Evolutionary conservation across 2,329 filamentous ascomycete genomes (phyloP).

Genomic region (Thermomyces lanuginosus): DNA sequence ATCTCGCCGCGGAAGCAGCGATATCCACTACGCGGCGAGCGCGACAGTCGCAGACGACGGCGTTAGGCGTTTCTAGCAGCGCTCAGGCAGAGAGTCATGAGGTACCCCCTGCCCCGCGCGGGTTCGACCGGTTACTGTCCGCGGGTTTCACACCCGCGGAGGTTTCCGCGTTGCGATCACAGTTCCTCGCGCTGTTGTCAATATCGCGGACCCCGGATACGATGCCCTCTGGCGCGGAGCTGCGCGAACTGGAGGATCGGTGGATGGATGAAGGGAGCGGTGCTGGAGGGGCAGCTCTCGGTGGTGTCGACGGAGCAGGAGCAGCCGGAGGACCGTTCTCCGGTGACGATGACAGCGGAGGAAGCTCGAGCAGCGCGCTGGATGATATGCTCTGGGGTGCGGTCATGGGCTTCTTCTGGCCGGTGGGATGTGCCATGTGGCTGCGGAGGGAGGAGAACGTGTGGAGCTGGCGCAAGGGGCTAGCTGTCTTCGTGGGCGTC

Average conservation of each 20-base stretch:
- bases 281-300: constrained; percentile 29
- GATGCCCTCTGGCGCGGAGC: constrained; percentile 61
- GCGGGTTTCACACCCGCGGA: constrained; percentile 72
- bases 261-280: constrained; percentile 60
- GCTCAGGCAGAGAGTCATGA: neutral
- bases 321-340: constrained; percentile 23
- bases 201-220: constrained; percentile 73
- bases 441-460: constrained; percentile 72
- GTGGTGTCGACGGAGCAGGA: constrained; percentile 19
- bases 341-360: constrained; percentile 25
- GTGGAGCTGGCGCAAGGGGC: constrained; percentile 66
- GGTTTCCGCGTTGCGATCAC: constrained; percentile 66
- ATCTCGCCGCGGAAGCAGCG: constrained; percentile 51
- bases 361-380: constrained; percentile 39
- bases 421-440: constrained; percentile 72
- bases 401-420: constrained; percentile 88
- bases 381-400: constrained; percentile 82
- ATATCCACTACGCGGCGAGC: constrained; percentile 14
- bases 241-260: constrained; percentile 67
- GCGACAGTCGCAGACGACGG: constrained; percentile 7
- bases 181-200: constrained; percentile 74
- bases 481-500: constrained; percentile 75
- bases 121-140: constrained; percentile 72
- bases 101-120: constrained; percentile 45
- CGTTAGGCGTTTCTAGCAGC: no score